Evolutionary conservation across 148 eudicot genomes (phyloP).

Genomic region (Dysphania ambrosioides): DNA sequence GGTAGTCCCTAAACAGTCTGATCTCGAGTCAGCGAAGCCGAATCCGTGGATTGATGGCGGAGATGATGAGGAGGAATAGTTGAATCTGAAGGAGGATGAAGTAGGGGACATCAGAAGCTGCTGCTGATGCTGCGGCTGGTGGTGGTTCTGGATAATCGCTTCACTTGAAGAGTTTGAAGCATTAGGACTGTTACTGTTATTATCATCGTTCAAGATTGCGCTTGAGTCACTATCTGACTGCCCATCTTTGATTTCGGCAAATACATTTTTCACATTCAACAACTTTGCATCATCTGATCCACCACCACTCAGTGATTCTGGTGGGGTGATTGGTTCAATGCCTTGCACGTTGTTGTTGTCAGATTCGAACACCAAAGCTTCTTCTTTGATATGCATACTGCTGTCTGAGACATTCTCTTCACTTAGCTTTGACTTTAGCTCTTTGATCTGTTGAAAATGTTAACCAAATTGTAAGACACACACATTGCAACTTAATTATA

Average conservation of each 20-base stretch:
- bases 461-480: neutral
- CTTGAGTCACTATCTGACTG: constrained; percentile 82
- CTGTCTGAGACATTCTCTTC: constrained; percentile 42
- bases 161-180: constrained; percentile 38
- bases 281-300: constrained; percentile 32
- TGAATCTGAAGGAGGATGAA: constrained; percentile 12
- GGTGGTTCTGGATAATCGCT: constrained; percentile 17
- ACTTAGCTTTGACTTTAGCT: constrained; percentile 67
- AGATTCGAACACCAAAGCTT: constrained; percentile 36
- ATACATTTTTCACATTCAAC: constrained; percentile 19
- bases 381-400: constrained; percentile 40
- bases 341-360: constrained; percentile 17
- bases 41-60: constrained; percentile 28
- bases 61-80: neutral
- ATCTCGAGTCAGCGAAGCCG: constrained; percentile 38
- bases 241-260: constrained; percentile 54
- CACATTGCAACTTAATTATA: no score
- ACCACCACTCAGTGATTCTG: constrained; percentile 25
- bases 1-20: constrained; percentile 25
- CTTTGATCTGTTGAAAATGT: constrained; percentile 44
- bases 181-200: constrained; percentile 48
- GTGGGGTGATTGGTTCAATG: constrained; percentile 19
- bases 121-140: constrained; percentile 33
- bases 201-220: constrained; percentile 76
- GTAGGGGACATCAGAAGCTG: constrained; percentile 31